Percentiles rank a stretch among this genome's conserved stretches.
Conservation (phyloP, 1,284 basidiomycete genomes). For the Paramarasmius palmivorus region DNA sequence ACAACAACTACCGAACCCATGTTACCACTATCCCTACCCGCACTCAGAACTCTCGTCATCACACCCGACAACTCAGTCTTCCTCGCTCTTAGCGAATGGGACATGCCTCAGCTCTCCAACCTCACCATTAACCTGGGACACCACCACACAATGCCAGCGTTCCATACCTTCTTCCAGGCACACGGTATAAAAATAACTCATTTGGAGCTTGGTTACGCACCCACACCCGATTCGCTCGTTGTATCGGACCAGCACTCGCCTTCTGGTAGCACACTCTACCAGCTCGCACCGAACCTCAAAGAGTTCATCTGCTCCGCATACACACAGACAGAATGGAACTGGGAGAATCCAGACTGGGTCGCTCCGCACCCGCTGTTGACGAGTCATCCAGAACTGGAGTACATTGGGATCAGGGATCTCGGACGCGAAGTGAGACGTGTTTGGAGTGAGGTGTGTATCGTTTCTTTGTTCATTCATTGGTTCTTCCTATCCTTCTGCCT, state of each 20-base stretch:
- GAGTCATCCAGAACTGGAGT: constrained; percentile 55
- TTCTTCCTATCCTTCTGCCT: background rate
- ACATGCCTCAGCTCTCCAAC: constrained; percentile 59
- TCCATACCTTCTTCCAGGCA: constrained; percentile 61
- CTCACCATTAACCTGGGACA: constrained; percentile 68
- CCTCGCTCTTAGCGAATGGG: constrained; percentile 6
- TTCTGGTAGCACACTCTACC: constrained; percentile 49
- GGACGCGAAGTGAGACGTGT: constrained; percentile 51
- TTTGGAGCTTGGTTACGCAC: constrained; percentile 60
- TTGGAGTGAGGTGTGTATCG: constrained; percentile 32
- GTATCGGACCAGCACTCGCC: constrained; percentile 9
- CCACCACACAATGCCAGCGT: constrained; percentile 65
- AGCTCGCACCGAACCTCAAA: constrained; percentile 62
- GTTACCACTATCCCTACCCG: too few relatives aligned
- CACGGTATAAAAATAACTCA: constrained; percentile 63
- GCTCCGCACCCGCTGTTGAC: constrained; percentile 74
- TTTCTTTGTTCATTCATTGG: constrained; percentile 25
- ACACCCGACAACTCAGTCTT: too few relatives aligned
- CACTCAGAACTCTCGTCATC: too few relatives aligned
- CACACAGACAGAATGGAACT: constrained; percentile 78
- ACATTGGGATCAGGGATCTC: constrained; percentile 73
- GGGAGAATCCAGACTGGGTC: constrained; percentile 64
- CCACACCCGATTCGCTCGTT: constrained; percentile 32
- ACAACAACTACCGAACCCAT: too few relatives aligned
- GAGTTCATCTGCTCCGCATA: constrained; percentile 62